Evolutionary conservation across 1,284 basidiomycete species (phyloP).

Genomic region (Leucoagaricus sp.): DNA sequence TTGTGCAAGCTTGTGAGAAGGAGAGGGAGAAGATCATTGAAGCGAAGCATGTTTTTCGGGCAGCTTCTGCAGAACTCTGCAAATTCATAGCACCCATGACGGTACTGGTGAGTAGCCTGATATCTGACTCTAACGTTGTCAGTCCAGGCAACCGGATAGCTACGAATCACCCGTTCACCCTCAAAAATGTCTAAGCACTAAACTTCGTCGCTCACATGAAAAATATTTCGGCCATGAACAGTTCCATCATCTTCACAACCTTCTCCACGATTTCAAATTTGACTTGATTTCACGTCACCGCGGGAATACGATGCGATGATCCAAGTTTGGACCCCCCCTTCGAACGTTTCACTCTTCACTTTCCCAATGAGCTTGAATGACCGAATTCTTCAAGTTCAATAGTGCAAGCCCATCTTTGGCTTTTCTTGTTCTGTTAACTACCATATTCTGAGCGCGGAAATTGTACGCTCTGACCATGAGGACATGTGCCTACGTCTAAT

Average conservation of each 20-base stretch:
- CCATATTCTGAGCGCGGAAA: no score
- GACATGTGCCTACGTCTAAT: no score
- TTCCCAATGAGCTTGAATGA: constrained; percentile 4
- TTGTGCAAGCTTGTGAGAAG: constrained; percentile 1
- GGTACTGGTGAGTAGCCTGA: constrained; percentile 1
- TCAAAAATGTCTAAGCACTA: constrained; percentile 6
- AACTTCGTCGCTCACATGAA: neutral
- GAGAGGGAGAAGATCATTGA: constrained; percentile 2
- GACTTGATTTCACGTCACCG: neutral
- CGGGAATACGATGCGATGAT: constrained; percentile 1
- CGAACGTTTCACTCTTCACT: constrained; percentile 8
- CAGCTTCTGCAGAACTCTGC: neutral
- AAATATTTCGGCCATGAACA: constrained; percentile 9
- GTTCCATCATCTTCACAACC: constrained; percentile 1
- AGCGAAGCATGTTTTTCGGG: neutral
- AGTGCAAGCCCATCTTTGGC: neutral
- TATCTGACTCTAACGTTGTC: neutral
- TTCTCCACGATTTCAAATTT: neutral
- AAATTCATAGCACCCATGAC: neutral
- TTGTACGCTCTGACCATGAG: no score
- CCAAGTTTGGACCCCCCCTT: constrained; percentile 5
- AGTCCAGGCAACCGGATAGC: neutral
- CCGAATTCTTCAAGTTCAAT: constrained; percentile 1
- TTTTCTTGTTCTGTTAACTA: no score
- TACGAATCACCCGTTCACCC: neutral